These are phyloP conservation scores for Pseudogymnoascus sp. DNA, from an alignment of 2,329 filamentous ascomycete species.

Conservation along the genomic window DNA sequence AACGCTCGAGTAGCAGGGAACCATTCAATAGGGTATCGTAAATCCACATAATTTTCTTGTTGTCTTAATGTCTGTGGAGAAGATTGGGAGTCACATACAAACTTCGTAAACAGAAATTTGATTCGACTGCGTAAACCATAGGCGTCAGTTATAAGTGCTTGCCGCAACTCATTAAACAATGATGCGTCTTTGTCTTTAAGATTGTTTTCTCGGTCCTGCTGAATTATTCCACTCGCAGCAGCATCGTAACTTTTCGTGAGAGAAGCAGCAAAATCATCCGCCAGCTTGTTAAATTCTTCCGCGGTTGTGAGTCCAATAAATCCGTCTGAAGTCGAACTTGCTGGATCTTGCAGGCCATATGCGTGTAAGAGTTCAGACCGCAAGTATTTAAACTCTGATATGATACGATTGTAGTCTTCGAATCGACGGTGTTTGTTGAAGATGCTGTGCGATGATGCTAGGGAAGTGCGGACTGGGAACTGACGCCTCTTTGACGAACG, in stretches of 20 bases:
- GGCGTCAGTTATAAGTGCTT: slow-evolving; percentile 33
- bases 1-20: slow-evolving; percentile 73
- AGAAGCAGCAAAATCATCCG: slow-evolving; percentile 15
- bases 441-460: not conserved
- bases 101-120: slow-evolving; percentile 59
- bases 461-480: not conserved
- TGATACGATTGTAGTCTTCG: not conserved
- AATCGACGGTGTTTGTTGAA: not conserved
- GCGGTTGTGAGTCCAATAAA: slow-evolving; percentile 10
- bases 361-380: not conserved
- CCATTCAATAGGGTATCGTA: slow-evolving; percentile 88
- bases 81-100: slow-evolving; percentile 49
- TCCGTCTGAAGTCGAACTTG: not conserved
- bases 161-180: slow-evolving; percentile 1
- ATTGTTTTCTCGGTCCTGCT: not conserved
- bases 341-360: not conserved
- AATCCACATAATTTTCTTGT: slow-evolving; percentile 63
- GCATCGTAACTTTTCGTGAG: slow-evolving; percentile 15
- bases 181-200: not conserved
- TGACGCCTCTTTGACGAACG: not conserved
- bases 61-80: slow-evolving; percentile 35
- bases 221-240: slow-evolving; percentile 17
- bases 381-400: not conserved
- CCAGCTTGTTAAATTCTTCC: slow-evolving; percentile 14
- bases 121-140: slow-evolving; percentile 47